Base-by-base conservation (phyloP, 1,284 basidiomycete species). In the Ustilago trichophora region DNA sequence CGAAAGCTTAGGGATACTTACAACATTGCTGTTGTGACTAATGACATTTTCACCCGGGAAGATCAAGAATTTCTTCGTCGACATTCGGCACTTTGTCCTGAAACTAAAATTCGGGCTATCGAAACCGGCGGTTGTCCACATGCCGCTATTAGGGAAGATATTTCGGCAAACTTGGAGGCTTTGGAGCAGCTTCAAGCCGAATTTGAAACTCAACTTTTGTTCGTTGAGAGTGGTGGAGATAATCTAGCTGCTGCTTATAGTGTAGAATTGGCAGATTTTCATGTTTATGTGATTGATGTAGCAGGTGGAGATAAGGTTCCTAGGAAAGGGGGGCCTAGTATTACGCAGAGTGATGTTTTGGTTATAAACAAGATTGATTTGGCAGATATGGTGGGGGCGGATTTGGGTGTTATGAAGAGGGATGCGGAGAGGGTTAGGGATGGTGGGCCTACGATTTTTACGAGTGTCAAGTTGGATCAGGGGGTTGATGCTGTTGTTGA, bases 291-390 rank as follows among this genome's bases (percentile, higher is more conserved):
- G 72, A 87, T 87, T 56, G 86, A 87, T 66, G 86, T 87, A 9
- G 84, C 85, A 85, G 95, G 95, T 22, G 95, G 95, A 0, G 96
- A 98, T 84, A 98, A 98, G 83, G 95, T 98, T 64, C 95, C 95
- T 10, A 86, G 95, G 26, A 98, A 98, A 84, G 95, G 96, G 6
- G 95, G 95, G 1, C 95, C 95, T 2, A 95, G 95, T 13, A 80
- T 81, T 33, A 79, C 78, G 26, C 91, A 95, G 80, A 94, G 92
- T 3, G 95, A 98, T 84, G 85, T 98, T 27, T 84, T 98, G 44
- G 88, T 98, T 22, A 88, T 98, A 76, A 98, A 98, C 86, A 80
- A 81, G 71, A 81, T 76, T 41, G 79, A 81, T 59, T 87, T 98
- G 19, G 95, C 95, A 1, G 89, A 90, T 7, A 87, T 96, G 82